These are phyloP conservation scores for Ottelia alismoides DNA, from an alignment of 106 monocot genomes.

Conservation along the genomic window DNA sequence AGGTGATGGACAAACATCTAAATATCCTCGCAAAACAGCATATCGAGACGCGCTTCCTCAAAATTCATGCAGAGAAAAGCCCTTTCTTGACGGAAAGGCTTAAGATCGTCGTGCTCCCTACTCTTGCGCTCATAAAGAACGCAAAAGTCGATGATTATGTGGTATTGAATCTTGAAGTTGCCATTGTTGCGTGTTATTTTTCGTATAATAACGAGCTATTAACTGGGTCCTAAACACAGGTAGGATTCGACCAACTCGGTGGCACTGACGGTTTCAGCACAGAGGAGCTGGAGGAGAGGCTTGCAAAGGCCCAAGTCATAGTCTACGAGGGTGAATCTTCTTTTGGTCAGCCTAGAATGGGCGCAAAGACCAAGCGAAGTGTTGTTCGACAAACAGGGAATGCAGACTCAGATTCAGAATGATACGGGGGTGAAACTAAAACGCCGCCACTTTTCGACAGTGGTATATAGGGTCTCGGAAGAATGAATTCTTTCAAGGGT, in stretches of 20 bases:
- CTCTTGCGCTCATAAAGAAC: conserved; percentile 87
- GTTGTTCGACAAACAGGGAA: conserved; percentile 62
- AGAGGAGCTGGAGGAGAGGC: conserved; percentile 87
- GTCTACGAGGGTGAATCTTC: conserved; percentile 66
- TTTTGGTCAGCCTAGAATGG: conserved; percentile 12
- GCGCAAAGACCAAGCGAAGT: conserved; percentile 28
- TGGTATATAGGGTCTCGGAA: too few relatives aligned
- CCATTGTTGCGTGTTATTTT: too few relatives aligned
- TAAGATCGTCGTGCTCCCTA: conserved; percentile 72
- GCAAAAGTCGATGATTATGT: conserved; percentile 97
- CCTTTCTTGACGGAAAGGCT: conserved; percentile 94
- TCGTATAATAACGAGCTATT: too few relatives aligned
- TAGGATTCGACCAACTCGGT: conserved; percentile 90
- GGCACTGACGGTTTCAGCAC: conserved; percentile 85
- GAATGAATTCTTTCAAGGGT: too few relatives aligned
- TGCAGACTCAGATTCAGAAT: conserved; percentile 77
- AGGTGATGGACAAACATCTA: conserved; percentile 97
- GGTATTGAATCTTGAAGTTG: too few relatives aligned
- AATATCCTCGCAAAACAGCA: conserved; percentile 84
- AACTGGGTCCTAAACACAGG: too few relatives aligned
- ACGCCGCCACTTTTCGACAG: too few relatives aligned
- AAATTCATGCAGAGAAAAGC: conserved; percentile 94
- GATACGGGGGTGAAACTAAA: too few relatives aligned
- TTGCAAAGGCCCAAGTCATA: conserved; percentile 62
- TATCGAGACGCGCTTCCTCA: conserved; percentile 85